phyloP scores from a whole-genome alignment of 1,284 basidiomycete species.

The Marasmius oreades region DNA sequence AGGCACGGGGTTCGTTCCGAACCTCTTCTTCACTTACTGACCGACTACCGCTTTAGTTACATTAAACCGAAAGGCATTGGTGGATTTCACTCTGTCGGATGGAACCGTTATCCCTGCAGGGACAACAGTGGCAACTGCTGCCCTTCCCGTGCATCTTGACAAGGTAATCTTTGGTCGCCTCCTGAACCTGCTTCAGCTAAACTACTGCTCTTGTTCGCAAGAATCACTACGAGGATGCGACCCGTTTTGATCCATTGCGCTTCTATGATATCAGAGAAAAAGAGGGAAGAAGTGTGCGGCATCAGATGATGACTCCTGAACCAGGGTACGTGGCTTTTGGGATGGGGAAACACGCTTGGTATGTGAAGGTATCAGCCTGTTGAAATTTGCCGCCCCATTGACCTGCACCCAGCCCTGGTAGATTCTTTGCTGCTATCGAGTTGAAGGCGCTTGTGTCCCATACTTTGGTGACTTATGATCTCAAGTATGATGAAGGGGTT shows the following conservation, averaged over 20 bases:
- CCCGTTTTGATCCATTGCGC: not conserved
- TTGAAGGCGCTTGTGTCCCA: not conserved
- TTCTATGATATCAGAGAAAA: not conserved
- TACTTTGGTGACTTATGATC: conserved; percentile 2
- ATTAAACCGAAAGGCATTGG: conserved; percentile 1
- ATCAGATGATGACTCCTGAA: conserved; percentile 2
- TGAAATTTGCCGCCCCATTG: not conserved
- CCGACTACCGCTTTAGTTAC: not conserved
- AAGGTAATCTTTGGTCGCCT: not conserved
- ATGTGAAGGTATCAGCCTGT: not conserved
- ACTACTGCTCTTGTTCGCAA: not conserved
- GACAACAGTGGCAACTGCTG: conserved; percentile 1
- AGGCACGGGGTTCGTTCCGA: not conserved
- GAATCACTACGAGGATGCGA: not conserved
- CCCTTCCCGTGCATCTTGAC: conserved; percentile 1
- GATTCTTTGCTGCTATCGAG: conserved; percentile 1
- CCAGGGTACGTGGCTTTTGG: conserved; percentile 4
- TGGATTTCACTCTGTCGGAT: conserved; percentile 6
- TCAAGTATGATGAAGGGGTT: not conserved
- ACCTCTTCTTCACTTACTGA: not conserved
- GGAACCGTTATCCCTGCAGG: conserved; percentile 7
- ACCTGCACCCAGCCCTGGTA: not conserved
- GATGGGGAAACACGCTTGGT: conserved; percentile 5
- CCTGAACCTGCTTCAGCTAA: not conserved
- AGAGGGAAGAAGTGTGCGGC: not conserved